These are phyloP conservation scores for Daldinia concentrica DNA, from an alignment of 495 filamentous ascomycete genomes.

Conservation along the genomic window DNA sequence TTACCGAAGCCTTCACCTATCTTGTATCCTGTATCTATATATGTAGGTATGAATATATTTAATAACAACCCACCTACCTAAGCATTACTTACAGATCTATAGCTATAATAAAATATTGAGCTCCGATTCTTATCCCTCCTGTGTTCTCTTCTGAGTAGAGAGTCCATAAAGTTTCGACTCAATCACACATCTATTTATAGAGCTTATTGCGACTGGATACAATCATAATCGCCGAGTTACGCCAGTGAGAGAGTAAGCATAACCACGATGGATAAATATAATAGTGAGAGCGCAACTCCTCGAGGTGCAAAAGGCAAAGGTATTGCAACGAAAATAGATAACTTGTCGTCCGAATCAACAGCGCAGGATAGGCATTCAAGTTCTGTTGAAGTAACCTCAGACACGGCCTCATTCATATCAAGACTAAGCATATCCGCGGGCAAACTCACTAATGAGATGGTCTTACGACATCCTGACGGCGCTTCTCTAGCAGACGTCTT, in stretches of 20 bases:
- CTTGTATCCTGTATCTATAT: no score
- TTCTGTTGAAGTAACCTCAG: background rate
- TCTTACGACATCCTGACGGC: slow-evolving; percentile 7
- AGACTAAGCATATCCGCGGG: slow-evolving; percentile 34
- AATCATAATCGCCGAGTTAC: background rate
- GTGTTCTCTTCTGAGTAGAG: background rate
- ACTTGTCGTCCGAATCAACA: slow-evolving; percentile 5
- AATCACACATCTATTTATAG: background rate
- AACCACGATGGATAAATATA: slow-evolving; percentile 21
- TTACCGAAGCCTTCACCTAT: background rate
- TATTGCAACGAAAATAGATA: slow-evolving; percentile 9
- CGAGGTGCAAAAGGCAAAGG: slow-evolving; percentile 31
- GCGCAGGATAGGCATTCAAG: background rate
- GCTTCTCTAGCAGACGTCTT: slow-evolving; percentile 7
- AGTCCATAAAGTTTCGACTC: background rate
- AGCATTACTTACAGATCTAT: background rate
- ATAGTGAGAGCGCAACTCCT: background rate
- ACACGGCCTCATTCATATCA: slow-evolving; percentile 23
- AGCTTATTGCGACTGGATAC: slow-evolving; percentile 1
- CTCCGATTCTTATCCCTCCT: background rate
- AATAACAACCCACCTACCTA: background rate
- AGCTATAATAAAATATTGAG: background rate
- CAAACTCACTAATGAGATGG: slow-evolving; percentile 25
- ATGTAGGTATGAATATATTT: background rate
- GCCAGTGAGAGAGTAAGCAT: background rate